Evolutionary conservation across 306 rosid genomes (phyloP).

Genomic region (Amphicarpaea edgeworthii): DNA sequence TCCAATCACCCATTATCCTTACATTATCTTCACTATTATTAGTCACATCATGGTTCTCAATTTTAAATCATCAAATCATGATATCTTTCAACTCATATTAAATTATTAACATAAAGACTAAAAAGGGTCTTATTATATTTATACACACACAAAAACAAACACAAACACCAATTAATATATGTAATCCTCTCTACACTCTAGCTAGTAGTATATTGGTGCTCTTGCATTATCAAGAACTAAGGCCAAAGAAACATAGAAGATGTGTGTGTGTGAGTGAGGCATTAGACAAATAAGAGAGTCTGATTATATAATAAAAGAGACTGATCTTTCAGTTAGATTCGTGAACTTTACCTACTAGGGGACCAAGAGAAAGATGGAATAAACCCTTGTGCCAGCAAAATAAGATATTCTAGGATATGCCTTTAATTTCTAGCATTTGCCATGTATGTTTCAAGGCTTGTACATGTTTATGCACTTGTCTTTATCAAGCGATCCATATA

Average conservation of each 20-base stretch:
- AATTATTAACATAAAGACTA: constrained; percentile 40
- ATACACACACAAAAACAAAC: neutral
- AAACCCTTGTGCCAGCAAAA: constrained; percentile 7
- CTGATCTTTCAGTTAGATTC: neutral
- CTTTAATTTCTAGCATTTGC: constrained; percentile 18
- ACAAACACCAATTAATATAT: no score
- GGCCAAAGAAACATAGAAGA: no score
- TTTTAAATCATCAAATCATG: constrained; percentile 67
- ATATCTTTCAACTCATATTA: constrained; percentile 44
- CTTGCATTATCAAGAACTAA: constrained; percentile 30
- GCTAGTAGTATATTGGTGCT: constrained; percentile 17
- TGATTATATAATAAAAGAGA: constrained; percentile 11
- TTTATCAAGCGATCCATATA: no score
- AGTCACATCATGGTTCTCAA: constrained; percentile 57
- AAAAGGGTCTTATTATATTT: constrained; percentile 20
- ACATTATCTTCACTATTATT: constrained; percentile 68
- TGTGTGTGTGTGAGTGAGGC: neutral
- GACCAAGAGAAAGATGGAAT: constrained; percentile 14
- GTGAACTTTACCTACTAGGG: neutral
- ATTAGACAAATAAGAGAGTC: neutral
- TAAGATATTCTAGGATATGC: constrained; percentile 32
- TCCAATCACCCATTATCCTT: constrained; percentile 61
- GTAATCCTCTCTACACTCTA: neutral
- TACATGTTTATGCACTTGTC: constrained; percentile 39
- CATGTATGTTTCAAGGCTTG: constrained; percentile 37